Conservation (phyloP, 2,329 filamentous ascomycete genomes). For the Penicillium palitans region DNA sequence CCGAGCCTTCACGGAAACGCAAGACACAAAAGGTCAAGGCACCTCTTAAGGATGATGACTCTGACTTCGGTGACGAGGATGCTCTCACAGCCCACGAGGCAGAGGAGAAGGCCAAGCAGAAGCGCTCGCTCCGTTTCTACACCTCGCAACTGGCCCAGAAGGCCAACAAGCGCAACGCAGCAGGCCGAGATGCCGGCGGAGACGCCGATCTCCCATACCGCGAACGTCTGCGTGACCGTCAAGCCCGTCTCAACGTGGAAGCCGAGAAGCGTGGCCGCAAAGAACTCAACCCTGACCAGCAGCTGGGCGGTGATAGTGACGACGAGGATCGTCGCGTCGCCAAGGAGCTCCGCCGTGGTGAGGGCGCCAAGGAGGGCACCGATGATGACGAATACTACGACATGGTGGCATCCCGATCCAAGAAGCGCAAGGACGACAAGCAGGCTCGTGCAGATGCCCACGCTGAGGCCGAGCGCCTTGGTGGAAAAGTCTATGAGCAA, state of each 20-base stretch:
- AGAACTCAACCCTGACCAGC: slow-evolving; percentile 60
- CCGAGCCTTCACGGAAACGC: slow-evolving; percentile 50
- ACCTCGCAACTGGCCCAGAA: slow-evolving; percentile 97
- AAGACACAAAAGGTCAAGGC: slow-evolving; percentile 38
- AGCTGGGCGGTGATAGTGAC: slow-evolving; percentile 70
- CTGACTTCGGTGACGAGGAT: slow-evolving; percentile 92
- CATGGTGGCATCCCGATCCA: slow-evolving; percentile 66
- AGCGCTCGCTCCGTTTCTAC: slow-evolving; percentile 95
- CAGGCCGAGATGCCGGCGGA: slow-evolving; percentile 64
- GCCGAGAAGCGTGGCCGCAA: slow-evolving; percentile 79
- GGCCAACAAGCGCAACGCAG: slow-evolving; percentile 70
- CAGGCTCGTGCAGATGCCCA: slow-evolving; percentile 65
- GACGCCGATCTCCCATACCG: slow-evolving; percentile 70
- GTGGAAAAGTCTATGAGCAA: slow-evolving; percentile 62
- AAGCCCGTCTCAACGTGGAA: slow-evolving; percentile 82
- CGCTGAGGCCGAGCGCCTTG: slow-evolving; percentile 55
- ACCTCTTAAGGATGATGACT: slow-evolving; percentile 54
- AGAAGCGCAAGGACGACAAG: slow-evolving; percentile 67
- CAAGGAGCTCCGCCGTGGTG: slow-evolving; percentile 47
- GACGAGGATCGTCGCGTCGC: slow-evolving; percentile 61
- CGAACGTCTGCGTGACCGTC: slow-evolving; percentile 81
- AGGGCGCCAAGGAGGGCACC: slow-evolving; percentile 37
- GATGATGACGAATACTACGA: slow-evolving; percentile 73
- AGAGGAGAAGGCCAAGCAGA: slow-evolving; percentile 82
- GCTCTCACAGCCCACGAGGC: slow-evolving; percentile 73